A percentile compares a stretch with the other conserved stretches of the same genome.
These are phyloP conservation scores for Blastocystis sp. DNA, from an alignment of 352 stramenopile species.

Conservation along the genomic window DNA sequence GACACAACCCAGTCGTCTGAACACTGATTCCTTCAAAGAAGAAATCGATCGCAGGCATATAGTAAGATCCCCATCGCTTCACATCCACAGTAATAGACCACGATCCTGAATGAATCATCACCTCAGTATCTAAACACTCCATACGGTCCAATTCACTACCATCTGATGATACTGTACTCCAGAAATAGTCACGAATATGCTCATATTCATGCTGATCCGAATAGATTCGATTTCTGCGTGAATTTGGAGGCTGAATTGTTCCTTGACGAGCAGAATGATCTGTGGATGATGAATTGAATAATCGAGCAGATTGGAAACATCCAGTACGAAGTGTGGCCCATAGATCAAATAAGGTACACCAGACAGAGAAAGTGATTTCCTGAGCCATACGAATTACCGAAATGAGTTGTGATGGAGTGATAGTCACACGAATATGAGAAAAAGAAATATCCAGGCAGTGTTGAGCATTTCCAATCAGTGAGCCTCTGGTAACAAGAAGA, in stretches of 20 bases:
- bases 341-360: slow-evolving; percentile 12
- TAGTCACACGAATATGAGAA: neutral
- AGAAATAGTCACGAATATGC: neutral
- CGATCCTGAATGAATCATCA: neutral
- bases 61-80: neutral
- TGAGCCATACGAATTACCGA: slow-evolving; percentile 7
- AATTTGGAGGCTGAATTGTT: neutral
- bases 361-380: slow-evolving; percentile 36
- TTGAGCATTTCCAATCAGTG: neutral
- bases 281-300: neutral
- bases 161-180: neutral
- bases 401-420: neutral
- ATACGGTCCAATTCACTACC: neutral
- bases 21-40: neutral
- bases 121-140: neutral
- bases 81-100: neutral
- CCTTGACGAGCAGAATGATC: neutral
- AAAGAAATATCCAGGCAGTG: slow-evolving; percentile 6
- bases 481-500: too few species aligned
- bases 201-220: neutral
- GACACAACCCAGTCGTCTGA: neutral
- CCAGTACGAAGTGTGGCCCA: neutral
- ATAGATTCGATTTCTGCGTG: neutral
- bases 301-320: neutral
- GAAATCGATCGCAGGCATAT: slow-evolving; percentile 40